phyloP scores from a whole-genome alignment of 495 filamentous ascomycete genomes.

The Polyplosphaeria fusca region DNA sequence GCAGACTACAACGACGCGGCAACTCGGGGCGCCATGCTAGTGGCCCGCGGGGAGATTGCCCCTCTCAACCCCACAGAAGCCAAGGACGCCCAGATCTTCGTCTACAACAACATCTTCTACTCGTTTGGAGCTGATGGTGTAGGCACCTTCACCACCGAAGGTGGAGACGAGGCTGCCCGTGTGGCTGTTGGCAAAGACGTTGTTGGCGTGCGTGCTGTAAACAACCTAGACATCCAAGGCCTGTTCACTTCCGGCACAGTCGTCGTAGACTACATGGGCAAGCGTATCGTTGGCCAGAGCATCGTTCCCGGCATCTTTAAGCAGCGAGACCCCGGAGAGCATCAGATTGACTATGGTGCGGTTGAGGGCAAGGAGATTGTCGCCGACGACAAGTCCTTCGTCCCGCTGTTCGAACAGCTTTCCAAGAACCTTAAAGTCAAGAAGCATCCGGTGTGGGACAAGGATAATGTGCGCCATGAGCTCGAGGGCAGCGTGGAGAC shows the following conservation, averaged over 20 bases:
- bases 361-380: constrained; percentile 97
- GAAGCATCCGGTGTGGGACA: constrained; percentile 97
- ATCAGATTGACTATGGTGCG: constrained; percentile 97
- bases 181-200: constrained; percentile 98
- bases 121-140: constrained; percentile 98
- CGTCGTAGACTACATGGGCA: constrained; percentile 94
- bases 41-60: constrained; percentile 88
- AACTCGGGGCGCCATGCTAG: constrained; percentile 84
- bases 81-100: constrained; percentile 93
- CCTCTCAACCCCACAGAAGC: constrained; percentile 96
- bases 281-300: constrained; percentile 95
- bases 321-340: constrained; percentile 93
- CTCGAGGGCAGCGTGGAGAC: constrained; percentile 96
- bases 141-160: constrained; percentile 92
- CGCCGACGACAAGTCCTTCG: constrained; percentile 81
- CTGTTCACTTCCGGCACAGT: constrained; percentile 94
- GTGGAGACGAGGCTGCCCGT: constrained; percentile 93
- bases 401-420: constrained; percentile 80
- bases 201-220: constrained; percentile 85
- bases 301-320: constrained; percentile 99
- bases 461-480: constrained; percentile 83
- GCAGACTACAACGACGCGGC: constrained; percentile 97
- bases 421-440: constrained; percentile 84
- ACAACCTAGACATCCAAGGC: constrained; percentile 92
- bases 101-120: constrained; percentile 99